Base-by-base conservation (phyloP, 192 early-diverging fungal genomes). In the Paraglomus brasilianum region DNA sequence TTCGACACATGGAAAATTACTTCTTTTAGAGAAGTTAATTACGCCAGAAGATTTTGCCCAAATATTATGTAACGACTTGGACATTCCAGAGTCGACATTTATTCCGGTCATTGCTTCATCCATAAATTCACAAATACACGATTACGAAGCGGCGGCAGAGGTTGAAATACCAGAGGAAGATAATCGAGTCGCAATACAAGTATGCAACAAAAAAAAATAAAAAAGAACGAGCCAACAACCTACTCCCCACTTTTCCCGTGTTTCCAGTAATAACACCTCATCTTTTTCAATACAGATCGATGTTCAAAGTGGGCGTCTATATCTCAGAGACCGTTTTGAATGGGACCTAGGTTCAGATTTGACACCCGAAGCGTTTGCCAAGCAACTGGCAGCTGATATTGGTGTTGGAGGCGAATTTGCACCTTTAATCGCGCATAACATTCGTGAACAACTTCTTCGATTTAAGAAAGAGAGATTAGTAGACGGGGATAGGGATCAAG, bases 311-410 rank as follows among this genome's bases (percentile, higher is more conserved):
- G 94, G 92, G 21, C 76, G 87, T 50, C 76, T 91, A 17, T 86
- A 92, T 72, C 74, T 94, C 44, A 79, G 88, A n/a, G 95, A 97
- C 73, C 84, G 88, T 9, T 89, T 97, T 67, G 94, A 96, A 82
- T 97, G 95, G 95, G 93, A 95, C 51, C 80, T 96, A 15, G 82
- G 79, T 19, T 83, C 86, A 30, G 75, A 83, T 48, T 49, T 82
- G 72, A 75, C 70, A 36, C 93, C 93, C 3, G 93, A 93, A 68
- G 85, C 84, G 30, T 94, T 94, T 74, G 84, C 87, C 39, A 73
- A 76, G 14, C 81, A 81, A 30, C 61, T 93, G 53, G 80, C 86
- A 2, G 76, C 85, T 24, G 93, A 94, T 66, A 69, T 94, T 36
- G 91, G 91, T 5, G 75, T 94, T 41, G 91, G 90, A 0, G 89